A percentile compares a stretch with the other conserved stretches of the same genome.
phyloP scores from a whole-genome alignment of 225 moss, liverwort and hornwort species.

The Sphagnum tenellum region DNA sequence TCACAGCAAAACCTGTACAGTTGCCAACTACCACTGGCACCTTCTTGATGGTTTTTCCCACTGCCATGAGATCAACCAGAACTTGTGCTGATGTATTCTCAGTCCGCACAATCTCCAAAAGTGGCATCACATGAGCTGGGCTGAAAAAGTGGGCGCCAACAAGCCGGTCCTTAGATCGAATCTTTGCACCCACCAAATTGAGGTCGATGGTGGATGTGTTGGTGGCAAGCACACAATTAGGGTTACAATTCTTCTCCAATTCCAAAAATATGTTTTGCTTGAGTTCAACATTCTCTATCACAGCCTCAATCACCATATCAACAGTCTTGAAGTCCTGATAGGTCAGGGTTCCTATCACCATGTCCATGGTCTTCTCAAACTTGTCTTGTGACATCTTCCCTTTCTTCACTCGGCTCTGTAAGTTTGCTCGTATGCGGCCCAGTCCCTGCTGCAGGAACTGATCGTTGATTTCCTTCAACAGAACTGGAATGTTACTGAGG shows the following conservation, averaged over 20 bases:
- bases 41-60: slow-evolving; percentile 87
- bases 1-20: slow-evolving; percentile 95
- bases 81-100: slow-evolving; percentile 90
- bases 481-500: slow-evolving; percentile 64
- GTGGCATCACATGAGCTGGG: slow-evolving; percentile 97
- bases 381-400: slow-evolving; percentile 89
- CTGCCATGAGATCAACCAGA: slow-evolving; percentile 80
- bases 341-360: slow-evolving; percentile 72
- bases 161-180: slow-evolving; percentile 68
- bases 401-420: slow-evolving; percentile 88
- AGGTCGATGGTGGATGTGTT: slow-evolving; percentile 99
- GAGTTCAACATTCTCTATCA: slow-evolving; percentile 86
- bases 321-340: slow-evolving; percentile 84
- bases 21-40: slow-evolving; percentile 95
- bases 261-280: slow-evolving; percentile 92
- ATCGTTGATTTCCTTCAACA: slow-evolving; percentile 90
- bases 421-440: slow-evolving; percentile 77
- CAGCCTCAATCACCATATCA: slow-evolving; percentile 97
- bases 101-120: slow-evolving; percentile 93
- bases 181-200: slow-evolving; percentile 75
- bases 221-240: slow-evolving; percentile 70
- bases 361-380: slow-evolving; percentile 55
- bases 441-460: slow-evolving; percentile 80
- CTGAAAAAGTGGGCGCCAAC: slow-evolving; percentile 99
- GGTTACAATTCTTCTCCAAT: slow-evolving; percentile 65